Evolutionary conservation across 805 yeast species (phyloP).

Genomic region (Wickerhamomyces xylosicus): DNA sequence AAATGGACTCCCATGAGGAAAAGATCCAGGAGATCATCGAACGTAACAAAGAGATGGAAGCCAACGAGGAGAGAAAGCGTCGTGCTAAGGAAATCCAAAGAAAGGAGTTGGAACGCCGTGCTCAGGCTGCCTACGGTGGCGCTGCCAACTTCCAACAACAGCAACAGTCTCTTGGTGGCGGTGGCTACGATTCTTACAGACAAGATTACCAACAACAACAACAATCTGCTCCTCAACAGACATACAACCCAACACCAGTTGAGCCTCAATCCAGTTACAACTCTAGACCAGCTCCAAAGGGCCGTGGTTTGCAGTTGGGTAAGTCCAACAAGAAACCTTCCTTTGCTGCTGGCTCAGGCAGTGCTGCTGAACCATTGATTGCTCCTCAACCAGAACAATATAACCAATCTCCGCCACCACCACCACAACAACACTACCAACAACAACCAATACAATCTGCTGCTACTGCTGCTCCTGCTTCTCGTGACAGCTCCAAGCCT

Average conservation of each 20-base stretch:
- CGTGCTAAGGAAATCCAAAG: slow-evolving; percentile 86
- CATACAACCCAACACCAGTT: slow-evolving; percentile 16
- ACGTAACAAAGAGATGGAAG: slow-evolving; percentile 93
- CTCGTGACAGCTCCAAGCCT: slow-evolving; percentile 22
- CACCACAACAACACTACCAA: slow-evolving; percentile 9
- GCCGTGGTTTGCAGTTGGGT: slow-evolving; percentile 75
- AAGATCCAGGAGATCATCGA: slow-evolving; percentile 97
- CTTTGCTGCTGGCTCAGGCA: slow-evolving; percentile 1
- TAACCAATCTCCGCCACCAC: not conserved
- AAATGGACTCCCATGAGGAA: slow-evolving; percentile 98
- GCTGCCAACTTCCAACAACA: slow-evolving; percentile 1
- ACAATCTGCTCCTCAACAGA: slow-evolving; percentile 7
- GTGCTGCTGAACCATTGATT: slow-evolving; percentile 22
- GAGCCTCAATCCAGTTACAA: slow-evolving; percentile 10
- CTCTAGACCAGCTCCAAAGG: slow-evolving; percentile 32
- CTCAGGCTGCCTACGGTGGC: slow-evolving; percentile 8
- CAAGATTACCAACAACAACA: slow-evolving; percentile 4
- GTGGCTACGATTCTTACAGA: slow-evolving; percentile 2
- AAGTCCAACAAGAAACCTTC: slow-evolving; percentile 24
- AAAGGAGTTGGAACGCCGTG: slow-evolving; percentile 59
- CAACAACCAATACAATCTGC: not conserved
- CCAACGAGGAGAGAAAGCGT: slow-evolving; percentile 93
- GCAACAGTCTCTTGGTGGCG: not conserved
- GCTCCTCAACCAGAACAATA: slow-evolving; percentile 18
- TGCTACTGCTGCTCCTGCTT: too few relatives aligned